Conservation (phyloP, 139 green algal species). For the Penium margaritaceum region DNA sequence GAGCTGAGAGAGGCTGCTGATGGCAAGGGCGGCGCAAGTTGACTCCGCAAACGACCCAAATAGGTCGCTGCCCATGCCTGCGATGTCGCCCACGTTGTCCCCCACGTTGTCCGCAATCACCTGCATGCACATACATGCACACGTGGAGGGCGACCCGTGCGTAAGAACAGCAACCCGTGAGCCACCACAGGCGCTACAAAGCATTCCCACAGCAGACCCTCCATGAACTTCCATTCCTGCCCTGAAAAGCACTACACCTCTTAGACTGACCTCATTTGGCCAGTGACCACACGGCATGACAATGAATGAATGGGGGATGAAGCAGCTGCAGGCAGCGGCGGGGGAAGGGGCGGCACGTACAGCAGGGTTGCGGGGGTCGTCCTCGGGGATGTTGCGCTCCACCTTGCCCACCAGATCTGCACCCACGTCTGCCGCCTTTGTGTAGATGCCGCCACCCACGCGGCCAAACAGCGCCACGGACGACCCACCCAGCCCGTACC, state of each 20-base stretch:
- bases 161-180: no score
- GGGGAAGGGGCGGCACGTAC: conserved; percentile 56
- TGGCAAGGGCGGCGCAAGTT: conserved; percentile 57
- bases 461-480: conserved; percentile 91
- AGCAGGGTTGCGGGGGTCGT: conserved; percentile 69
- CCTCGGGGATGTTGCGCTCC: conserved; percentile 66
- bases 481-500: conserved; percentile 90
- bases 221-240: no score
- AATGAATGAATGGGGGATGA: no score
- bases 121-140: conserved; percentile 9
- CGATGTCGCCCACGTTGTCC: conserved; percentile 97
- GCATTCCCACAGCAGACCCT: no score
- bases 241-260: no score
- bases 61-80: conserved; percentile 94
- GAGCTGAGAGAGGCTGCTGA: conserved; percentile 34
- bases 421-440: conserved; percentile 69
- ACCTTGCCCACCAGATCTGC: conserved; percentile 73
- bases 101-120: conserved; percentile 73
- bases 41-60: conserved; percentile 68
- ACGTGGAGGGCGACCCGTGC: no score
- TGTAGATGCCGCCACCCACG: conserved; percentile 66
- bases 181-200: no score
- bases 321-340: no score
- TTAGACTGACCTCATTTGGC: no score
- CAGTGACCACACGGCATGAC: no score